These are phyloP conservation scores for Moesziomyces sp. DNA, from an alignment of 1,284 basidiomycete species.

Conservation along the genomic window DNA sequence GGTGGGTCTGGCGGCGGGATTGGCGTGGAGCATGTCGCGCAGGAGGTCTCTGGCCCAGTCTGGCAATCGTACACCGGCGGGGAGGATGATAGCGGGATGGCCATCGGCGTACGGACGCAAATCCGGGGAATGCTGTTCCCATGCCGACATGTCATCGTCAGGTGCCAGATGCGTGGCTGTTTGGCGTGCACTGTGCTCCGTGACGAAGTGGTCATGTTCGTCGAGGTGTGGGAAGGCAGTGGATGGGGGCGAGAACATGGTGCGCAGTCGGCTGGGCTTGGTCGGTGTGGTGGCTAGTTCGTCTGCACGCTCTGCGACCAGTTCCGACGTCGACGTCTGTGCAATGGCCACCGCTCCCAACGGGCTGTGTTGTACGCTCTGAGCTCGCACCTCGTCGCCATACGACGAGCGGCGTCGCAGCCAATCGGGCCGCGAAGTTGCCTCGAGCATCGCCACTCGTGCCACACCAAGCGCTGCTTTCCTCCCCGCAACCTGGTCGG, in stretches of 20 bases:
- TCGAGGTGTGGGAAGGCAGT: neutral
- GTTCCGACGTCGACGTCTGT: neutral
- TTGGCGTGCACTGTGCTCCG: too few relatives aligned
- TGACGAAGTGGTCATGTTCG: neutral
- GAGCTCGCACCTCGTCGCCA: constrained; percentile 28
- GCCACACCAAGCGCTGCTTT: neutral
- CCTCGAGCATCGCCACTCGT: constrained; percentile 6
- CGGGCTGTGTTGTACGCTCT: neutral
- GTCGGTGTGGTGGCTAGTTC: constrained; percentile 5
- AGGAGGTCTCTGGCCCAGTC: constrained; percentile 59
- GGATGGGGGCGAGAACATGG: constrained; percentile 24
- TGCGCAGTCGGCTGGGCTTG: constrained; percentile 16
- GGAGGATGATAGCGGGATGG: constrained; percentile 59
- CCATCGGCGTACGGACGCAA: constrained; percentile 54
- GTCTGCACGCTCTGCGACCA: neutral
- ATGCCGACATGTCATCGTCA: constrained; percentile 2
- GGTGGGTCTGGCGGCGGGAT: constrained; percentile 47
- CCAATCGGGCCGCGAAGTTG: constrained; percentile 26
- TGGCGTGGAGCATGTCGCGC: constrained; percentile 49
- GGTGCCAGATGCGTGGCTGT: neutral
- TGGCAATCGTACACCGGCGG: constrained; percentile 61
- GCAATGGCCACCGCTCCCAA: neutral
- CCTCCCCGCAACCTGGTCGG: neutral
- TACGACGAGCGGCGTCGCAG: constrained; percentile 37
- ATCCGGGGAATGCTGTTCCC: constrained; percentile 10